Evolutionary conservation across 805 yeast species (phyloP).

Genomic region (Ogataea sp.): DNA sequence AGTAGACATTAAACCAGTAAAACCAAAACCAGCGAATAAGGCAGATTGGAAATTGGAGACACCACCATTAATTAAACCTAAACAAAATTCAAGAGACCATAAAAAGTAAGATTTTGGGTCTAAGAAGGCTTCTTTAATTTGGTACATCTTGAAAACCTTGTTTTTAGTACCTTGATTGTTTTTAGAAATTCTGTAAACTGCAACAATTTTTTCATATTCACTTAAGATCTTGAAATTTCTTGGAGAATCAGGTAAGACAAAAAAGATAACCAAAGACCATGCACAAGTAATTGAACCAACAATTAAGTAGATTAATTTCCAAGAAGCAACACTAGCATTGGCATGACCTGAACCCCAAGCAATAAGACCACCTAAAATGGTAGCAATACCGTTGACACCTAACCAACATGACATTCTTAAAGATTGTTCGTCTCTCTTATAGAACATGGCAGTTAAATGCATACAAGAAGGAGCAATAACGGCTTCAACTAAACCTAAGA

Average conservation of each 20-base stretch:
- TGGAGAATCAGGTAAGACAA: slow-evolving; percentile 53
- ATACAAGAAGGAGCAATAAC: slow-evolving; percentile 46
- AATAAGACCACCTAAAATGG: slow-evolving; percentile 40
- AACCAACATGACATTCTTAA: slow-evolving; percentile 33
- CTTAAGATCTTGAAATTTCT: slow-evolving; percentile 31
- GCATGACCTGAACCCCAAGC: slow-evolving; percentile 45
- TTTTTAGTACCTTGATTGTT: slow-evolving; percentile 18
- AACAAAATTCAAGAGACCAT: slow-evolving; percentile 18
- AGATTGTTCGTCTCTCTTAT: slow-evolving; percentile 36
- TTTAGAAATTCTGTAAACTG: slow-evolving; percentile 20
- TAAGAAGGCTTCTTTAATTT: slow-evolving; percentile 18
- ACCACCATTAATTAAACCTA: slow-evolving; percentile 28
- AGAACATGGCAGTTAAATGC: slow-evolving; percentile 37
- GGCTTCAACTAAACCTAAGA: slow-evolving; percentile 41
- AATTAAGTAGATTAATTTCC: slow-evolving; percentile 44
- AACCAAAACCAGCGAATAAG: slow-evolving; percentile 26
- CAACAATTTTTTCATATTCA: slow-evolving; percentile 25
- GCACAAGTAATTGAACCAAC: slow-evolving; percentile 52
- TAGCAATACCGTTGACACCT: slow-evolving; percentile 37
- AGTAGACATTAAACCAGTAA: slow-evolving; percentile 7
- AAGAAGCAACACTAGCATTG: slow-evolving; percentile 3
- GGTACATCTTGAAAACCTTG: slow-evolving; percentile 19
- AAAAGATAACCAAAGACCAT: slow-evolving; percentile 36
- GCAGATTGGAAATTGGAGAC: slow-evolving; percentile 36
- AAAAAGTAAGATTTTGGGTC: slow-evolving; percentile 31